Evolutionary conservation across 495 filamentous ascomycete genomes (phyloP).

Genomic region (Penicillium taxi): DNA sequence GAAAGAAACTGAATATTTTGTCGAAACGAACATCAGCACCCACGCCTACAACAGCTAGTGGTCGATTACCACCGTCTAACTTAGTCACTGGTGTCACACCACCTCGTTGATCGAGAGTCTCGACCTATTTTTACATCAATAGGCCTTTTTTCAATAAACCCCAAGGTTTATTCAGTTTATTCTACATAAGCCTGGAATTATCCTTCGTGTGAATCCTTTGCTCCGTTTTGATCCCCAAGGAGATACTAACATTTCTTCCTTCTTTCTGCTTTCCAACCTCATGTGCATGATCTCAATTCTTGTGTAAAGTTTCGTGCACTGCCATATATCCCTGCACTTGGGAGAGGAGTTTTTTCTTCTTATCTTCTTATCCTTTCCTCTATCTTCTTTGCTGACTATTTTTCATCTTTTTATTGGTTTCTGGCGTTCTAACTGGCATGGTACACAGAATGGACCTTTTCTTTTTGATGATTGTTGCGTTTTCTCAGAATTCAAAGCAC

Average conservation of each 20-base stretch:
- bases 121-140: not conserved
- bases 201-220: not conserved
- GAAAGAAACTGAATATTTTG: constrained; percentile 50
- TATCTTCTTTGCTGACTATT: constrained; percentile 6
- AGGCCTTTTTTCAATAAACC: not conserved
- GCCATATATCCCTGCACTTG: constrained; percentile 23
- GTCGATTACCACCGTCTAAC: constrained; percentile 27
- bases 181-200: constrained; percentile 4
- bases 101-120: constrained; percentile 16
- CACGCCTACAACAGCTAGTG: constrained; percentile 19
- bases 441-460: constrained; percentile 29
- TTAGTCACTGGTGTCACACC: constrained; percentile 26
- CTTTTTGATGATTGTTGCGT: constrained; percentile 1
- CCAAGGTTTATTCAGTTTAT: not conserved
- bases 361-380: constrained; percentile 3
- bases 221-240: constrained; percentile 3
- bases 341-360: constrained; percentile 15
- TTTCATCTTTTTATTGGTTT: not conserved
- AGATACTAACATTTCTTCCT: constrained; percentile 8
- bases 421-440: constrained; percentile 22
- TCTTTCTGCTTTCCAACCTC: constrained; percentile 1
- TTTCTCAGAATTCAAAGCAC: constrained; percentile 2
- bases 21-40: constrained; percentile 44
- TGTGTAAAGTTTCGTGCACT: constrained; percentile 8
- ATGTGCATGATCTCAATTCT: constrained; percentile 10